Base-by-base conservation (phyloP, 2,329 filamentous ascomycete genomes). In the Botryotinia narcissicola region DNA sequence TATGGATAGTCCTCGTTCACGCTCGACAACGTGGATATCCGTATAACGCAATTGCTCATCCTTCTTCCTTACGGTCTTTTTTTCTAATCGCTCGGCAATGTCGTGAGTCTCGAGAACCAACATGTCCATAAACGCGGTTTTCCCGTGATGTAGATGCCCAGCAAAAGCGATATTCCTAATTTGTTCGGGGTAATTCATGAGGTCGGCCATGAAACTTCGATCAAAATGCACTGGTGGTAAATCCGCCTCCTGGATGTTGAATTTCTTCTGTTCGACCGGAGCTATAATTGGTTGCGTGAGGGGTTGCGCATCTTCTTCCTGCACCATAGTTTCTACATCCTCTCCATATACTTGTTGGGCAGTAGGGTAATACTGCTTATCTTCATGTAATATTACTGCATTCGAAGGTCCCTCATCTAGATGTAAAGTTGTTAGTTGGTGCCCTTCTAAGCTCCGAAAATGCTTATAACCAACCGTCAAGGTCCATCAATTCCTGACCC, bases 281-380 rank as follows among this genome's bases (percentile, higher is more conserved):
- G 93, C 94, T 81, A 99, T 93, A 75, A 99, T 98, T 46, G 96
- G 96, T 80, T 98, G 90, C 44, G 93, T 90, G 75, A 99, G 87
- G 64, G 95, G 93, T 82, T 99, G 96, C 74, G 95, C 93, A 85
- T 99, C 96, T 84, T 98, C 96, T 83, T 99, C 96, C 81, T 98
- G 93, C 54, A 99, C 95, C 83, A 97, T 85, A 1, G 95, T 96
- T 84, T 99, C 96, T 79, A 99, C 96, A 83, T 96, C 95, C 78
- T 91, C 88, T 70, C 96, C 96, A 82, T 98, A 99, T 60, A 97
- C 91, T 83, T 99, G 96, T 81, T 95, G 91, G 73, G 96, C 96
- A n/a, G 95, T 97, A 44, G 96, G 96, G 81, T 99, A 99, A 83
- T 99, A 99, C 82, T 98, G 96, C 83, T 99, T 99, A 85, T 99